These are phyloP conservation scores for Penicillium sp. DNA, from an alignment of 2,329 filamentous ascomycete species.

Conservation along the genomic window DNA sequence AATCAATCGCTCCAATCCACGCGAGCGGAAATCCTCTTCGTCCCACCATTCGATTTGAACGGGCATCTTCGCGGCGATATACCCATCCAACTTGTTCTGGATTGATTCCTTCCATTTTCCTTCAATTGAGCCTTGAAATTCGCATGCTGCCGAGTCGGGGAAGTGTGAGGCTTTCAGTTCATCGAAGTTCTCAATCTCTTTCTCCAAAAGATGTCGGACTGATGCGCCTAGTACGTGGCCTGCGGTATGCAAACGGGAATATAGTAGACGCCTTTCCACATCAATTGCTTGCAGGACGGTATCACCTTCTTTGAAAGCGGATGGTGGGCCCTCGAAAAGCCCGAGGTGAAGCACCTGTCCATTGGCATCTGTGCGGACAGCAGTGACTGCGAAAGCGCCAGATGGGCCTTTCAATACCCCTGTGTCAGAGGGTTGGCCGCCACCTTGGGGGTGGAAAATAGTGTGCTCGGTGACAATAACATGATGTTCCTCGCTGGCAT, in stretches of 20 bases:
- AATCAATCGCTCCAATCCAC: conserved; percentile 49
- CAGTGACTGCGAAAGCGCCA: conserved; percentile 45
- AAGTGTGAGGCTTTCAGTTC: conserved; percentile 66
- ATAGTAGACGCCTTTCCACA: conserved; percentile 50
- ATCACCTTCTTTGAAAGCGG: conserved; percentile 31
- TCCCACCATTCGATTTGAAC: conserved; percentile 61
- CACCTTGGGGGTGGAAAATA: conserved; percentile 69
- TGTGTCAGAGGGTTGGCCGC: conserved; percentile 62
- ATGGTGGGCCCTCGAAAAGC: conserved; percentile 37
- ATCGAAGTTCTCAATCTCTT: conserved; percentile 47
- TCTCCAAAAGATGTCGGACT: conserved; percentile 51
- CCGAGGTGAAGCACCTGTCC: conserved; percentile 60
- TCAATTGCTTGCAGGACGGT: conserved; percentile 53
- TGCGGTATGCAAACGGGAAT: conserved; percentile 63
- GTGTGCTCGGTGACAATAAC: conserved; percentile 56
- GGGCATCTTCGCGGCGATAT: conserved; percentile 47
- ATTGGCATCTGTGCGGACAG: conserved; percentile 49
- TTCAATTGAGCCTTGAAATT: conserved; percentile 60
- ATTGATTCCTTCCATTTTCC: conserved; percentile 55
- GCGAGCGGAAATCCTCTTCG: conserved; percentile 51
- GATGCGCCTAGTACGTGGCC: conserved; percentile 64
- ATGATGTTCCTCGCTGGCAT: conserved; percentile 43
- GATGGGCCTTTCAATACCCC: conserved; percentile 45
- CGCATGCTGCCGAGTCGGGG: conserved; percentile 57
- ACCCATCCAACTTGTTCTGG: conserved; percentile 53